phyloP scores from a whole-genome alignment of 768 basidiomycete species.

The Tulasnella sp. region DNA sequence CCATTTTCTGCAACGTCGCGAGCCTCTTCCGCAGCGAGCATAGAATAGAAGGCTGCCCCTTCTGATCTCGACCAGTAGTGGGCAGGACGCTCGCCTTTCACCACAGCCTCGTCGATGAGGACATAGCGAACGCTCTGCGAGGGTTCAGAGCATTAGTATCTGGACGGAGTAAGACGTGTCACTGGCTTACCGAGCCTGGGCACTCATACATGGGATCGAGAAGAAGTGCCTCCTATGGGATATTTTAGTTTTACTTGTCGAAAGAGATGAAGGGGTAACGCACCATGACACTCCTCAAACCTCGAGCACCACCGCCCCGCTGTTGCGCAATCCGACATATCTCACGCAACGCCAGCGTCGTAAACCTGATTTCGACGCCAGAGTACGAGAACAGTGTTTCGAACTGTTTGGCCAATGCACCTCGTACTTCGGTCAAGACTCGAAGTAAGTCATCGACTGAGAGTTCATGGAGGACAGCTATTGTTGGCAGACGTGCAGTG shows the following conservation, averaged over 20 bases:
- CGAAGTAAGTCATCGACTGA: constrained; percentile 80
- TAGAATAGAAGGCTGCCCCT: constrained; percentile 70
- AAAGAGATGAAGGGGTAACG: constrained; percentile 21
- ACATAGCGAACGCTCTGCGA: constrained; percentile 74
- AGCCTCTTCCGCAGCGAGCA: constrained; percentile 71
- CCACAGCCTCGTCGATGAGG: constrained; percentile 74
- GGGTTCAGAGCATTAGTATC: constrained; percentile 33
- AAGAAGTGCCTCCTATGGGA: constrained; percentile 68
- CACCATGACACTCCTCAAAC: constrained; percentile 87
- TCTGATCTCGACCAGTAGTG: constrained; percentile 77
- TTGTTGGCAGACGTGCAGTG: constrained; percentile 88
- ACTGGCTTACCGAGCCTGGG: constrained; percentile 71
- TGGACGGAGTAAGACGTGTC: not conserved
- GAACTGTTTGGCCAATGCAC: constrained; percentile 90
- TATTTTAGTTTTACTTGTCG: constrained; percentile 24
- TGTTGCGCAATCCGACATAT: constrained; percentile 78
- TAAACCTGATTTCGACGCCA: constrained; percentile 85
- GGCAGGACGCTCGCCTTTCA: constrained; percentile 63
- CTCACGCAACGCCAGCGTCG: constrained; percentile 74
- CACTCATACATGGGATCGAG: constrained; percentile 93
- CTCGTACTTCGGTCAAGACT: constrained; percentile 91
- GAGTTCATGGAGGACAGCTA: constrained; percentile 79
- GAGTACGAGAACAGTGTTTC: constrained; percentile 80
- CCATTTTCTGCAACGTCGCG: constrained; percentile 16
- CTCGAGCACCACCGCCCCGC: constrained; percentile 88